Percentiles rank a stretch among this genome's conserved stretches.
These are phyloP conservation scores for Tulasnella sp. DNA, from an alignment of 768 basidiomycete species.

Conservation along the genomic window DNA sequence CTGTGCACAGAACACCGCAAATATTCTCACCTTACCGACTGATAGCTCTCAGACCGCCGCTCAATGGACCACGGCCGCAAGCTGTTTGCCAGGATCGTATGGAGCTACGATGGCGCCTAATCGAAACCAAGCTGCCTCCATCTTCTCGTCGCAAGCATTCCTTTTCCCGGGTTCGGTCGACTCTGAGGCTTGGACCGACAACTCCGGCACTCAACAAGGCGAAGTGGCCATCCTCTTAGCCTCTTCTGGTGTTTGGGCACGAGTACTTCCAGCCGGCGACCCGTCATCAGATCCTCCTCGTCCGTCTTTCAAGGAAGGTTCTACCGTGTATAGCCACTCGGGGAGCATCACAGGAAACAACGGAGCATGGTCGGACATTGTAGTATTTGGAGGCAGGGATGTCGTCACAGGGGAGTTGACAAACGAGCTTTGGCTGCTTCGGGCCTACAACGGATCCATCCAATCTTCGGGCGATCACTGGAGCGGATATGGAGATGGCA, in stretches of 20 bases:
- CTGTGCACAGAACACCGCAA: slow-evolving; percentile 60
- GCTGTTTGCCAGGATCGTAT: slow-evolving; percentile 53
- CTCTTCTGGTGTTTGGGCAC: slow-evolving; percentile 61
- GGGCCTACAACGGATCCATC: slow-evolving; percentile 58
- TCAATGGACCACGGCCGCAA: slow-evolving; percentile 40
- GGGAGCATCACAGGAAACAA: slow-evolving; percentile 33
- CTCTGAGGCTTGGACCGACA: slow-evolving; percentile 61
- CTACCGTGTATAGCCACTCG: slow-evolving; percentile 55
- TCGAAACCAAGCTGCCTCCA: slow-evolving; percentile 50
- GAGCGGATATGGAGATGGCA: slow-evolving; percentile 57
- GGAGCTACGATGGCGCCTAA: slow-evolving; percentile 61
- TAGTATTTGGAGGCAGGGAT: slow-evolving; percentile 77
- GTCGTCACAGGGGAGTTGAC: slow-evolving; percentile 55
- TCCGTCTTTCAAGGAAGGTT: slow-evolving; percentile 68
- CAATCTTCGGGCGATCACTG: slow-evolving; percentile 48
- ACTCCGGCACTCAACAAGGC: slow-evolving; percentile 54
- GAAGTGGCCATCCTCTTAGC: slow-evolving; percentile 70
- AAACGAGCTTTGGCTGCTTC: slow-evolving; percentile 72
- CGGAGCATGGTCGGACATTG: slow-evolving; percentile 50
- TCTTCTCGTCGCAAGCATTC: slow-evolving; percentile 62
- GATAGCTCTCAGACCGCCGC: slow-evolving; percentile 26
- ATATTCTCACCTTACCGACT: slow-evolving; percentile 49
- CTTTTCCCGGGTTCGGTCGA: slow-evolving; percentile 67
- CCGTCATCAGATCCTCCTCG: slow-evolving; percentile 51
- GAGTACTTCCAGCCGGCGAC: slow-evolving; percentile 71